phyloP scores from a whole-genome alignment of 2,329 filamentous ascomycete species.

The Penicillium sp. region DNA sequence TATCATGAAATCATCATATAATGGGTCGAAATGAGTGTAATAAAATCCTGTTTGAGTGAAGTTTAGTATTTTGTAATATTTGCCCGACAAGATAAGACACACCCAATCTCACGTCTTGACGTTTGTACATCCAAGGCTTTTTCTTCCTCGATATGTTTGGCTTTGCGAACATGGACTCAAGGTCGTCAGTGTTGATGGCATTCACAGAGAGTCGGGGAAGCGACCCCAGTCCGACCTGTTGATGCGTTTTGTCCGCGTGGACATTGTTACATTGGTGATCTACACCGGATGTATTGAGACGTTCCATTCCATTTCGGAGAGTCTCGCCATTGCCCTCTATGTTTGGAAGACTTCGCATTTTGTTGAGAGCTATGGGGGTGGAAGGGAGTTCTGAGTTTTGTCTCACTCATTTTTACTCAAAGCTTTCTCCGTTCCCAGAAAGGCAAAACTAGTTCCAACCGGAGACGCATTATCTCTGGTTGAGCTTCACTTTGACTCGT shows the following conservation, averaged over 20 bases:
- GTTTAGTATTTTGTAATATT: neutral
- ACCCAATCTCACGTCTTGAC: neutral
- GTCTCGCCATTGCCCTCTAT: neutral
- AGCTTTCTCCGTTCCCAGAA: neutral
- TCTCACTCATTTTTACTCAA: neutral
- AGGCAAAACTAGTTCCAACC: neutral
- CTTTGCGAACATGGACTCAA: neutral
- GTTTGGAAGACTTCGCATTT: neutral
- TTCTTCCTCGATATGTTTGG: neutral
- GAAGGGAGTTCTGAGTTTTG: neutral
- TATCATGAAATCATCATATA: neutral
- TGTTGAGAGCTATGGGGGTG: neutral
- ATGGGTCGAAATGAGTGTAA: neutral
- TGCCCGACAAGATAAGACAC: neutral
- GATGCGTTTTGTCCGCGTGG: neutral
- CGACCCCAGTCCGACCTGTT: neutral
- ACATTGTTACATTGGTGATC: neutral
- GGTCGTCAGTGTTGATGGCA: neutral
- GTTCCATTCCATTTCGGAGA: neutral
- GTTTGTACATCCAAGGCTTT: neutral
- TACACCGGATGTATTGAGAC: neutral
- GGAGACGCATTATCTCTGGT: neutral
- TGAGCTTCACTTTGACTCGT: neutral
- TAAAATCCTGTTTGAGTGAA: neutral
- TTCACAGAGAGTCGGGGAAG: neutral